Percentiles rank a stretch among this genome's conserved stretches.
These are phyloP conservation scores for Leccinum imitatum DNA, from an alignment of 768 basidiomycete genomes.

Conservation along the genomic window DNA sequence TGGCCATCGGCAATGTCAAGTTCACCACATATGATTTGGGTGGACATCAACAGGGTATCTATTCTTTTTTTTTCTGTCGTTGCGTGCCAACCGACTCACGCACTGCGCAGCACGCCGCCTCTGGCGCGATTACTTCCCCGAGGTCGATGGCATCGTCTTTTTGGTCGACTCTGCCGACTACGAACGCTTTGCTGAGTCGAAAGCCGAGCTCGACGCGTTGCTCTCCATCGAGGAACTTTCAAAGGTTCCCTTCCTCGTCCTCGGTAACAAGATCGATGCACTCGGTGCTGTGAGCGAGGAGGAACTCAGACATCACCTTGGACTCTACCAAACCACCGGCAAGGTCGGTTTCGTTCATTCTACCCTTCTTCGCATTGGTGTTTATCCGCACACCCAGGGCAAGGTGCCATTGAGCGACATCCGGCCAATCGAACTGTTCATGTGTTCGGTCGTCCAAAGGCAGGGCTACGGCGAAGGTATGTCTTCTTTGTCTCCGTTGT, in stretches of 20 bases:
- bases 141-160: constrained; percentile 98
- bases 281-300: constrained; percentile 96
- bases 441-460: constrained; percentile 99
- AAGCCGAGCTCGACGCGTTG: constrained; percentile 95
- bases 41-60: constrained; percentile 91
- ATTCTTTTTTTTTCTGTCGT: neutral
- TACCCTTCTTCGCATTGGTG: neutral
- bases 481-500: constrained; percentile 10
- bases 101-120: constrained; percentile 77
- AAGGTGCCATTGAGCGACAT: constrained; percentile 97
- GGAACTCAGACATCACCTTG: constrained; percentile 91
- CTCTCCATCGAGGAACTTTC: constrained; percentile 93
- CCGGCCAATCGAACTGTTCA: constrained; percentile 98
- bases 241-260: constrained; percentile 96
- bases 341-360: constrained; percentile 57
- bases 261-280: constrained; percentile 99
- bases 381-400: constrained; percentile 53
- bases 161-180: constrained; percentile 96
- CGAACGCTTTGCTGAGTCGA: constrained; percentile 94
- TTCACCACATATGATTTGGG: constrained; percentile 99
- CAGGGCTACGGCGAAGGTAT: constrained; percentile 97
- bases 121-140: constrained; percentile 99
- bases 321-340: constrained; percentile 98
- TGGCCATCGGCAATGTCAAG: constrained; percentile 98
- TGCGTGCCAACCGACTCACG: neutral